Evolutionary conservation across 2,329 filamentous ascomycete genomes (phyloP), one percentile per base, ranked within the genome.

Genomic region (Sporothrix globosa): DNA sequence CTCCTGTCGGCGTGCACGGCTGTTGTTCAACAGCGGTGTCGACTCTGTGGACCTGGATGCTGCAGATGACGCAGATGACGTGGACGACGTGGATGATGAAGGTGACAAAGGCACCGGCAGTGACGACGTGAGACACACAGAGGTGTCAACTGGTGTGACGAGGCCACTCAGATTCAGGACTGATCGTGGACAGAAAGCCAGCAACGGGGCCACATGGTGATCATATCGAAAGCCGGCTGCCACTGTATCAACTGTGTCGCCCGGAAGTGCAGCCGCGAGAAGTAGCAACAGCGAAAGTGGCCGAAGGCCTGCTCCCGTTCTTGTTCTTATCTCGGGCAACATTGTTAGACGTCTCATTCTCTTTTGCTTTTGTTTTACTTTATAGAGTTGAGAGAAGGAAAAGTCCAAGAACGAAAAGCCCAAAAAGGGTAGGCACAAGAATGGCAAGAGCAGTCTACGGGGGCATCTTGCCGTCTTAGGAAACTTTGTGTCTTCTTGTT

Each of bases 391-490:
- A 27, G 39, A 9, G 39, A 46, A 27, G 19, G 54, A 21, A 17
- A 24, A 46, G 58, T 34, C 34, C 7, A 61, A 5, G 17, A n/a
- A 41, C 14, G 13, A n/a, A 34, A 17, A n/a, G 30, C 3, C 27
- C 53, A 13, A 61, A 2, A 44, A 14, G 13, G 17, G 19, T 19
- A 60, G 30, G 30, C 19, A 41, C n/a, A n/a, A 24, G n/a, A 61
- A 24, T 21, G 24, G n/a, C n/a, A 44, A 24, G 27, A 61, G 56
- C 24, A 41, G 19, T 24, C 56, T 24, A 44, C n/a, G 34, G 56
- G 41, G 56, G 30, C 56, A 60, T 61, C 56, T 24, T 61, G 56
- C 56, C 56, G 56, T 24, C 34, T 61, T 61, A 44, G 56, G 56
- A 44, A 13, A 41, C 13, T 34, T 9, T 44, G 39, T 5, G 34